phyloP scores from a whole-genome alignment of 495 filamentous ascomycete species.

The Lepidopterella palustris region DNA sequence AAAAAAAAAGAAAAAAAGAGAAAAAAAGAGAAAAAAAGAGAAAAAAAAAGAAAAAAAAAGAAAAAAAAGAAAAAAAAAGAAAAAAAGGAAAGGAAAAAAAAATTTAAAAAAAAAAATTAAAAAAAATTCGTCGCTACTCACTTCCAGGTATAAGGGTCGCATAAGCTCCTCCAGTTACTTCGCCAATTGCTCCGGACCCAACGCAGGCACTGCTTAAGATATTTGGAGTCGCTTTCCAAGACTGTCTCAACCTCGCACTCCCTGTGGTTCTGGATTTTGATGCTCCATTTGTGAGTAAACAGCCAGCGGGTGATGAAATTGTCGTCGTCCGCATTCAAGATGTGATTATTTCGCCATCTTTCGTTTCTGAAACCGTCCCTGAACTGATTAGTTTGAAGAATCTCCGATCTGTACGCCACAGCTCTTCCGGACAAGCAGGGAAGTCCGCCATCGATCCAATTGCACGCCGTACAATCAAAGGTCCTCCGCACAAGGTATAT shows the following conservation, averaged over 20 bases:
- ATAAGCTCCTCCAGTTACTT: conserved; percentile 52
- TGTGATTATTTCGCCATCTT: conserved; percentile 45
- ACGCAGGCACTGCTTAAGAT: conserved; percentile 52
- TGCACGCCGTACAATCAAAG: conserved; percentile 83
- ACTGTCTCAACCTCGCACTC: conserved; percentile 55
- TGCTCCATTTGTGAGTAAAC: conserved; percentile 50
- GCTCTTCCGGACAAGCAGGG: conserved; percentile 85
- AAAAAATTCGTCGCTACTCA: conserved; percentile 41
- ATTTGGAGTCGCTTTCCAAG: conserved; percentile 50
- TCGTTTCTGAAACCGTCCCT: conserved; percentile 56
- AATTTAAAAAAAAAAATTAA: too few species aligned
- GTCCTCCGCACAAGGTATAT: conserved; percentile 78
- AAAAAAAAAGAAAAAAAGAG: too few species aligned
- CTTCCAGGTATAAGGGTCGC: conserved; percentile 46
- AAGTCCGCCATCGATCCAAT: conserved; percentile 76
- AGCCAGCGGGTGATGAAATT: conserved; percentile 63
- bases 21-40: too few species aligned
- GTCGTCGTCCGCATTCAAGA: conserved; percentile 61
- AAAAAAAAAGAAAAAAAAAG: too few species aligned
- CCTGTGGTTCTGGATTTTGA: conserved; percentile 54
- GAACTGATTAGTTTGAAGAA: conserved; percentile 72
- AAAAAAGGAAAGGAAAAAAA: too few species aligned
- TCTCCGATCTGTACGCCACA: conserved; percentile 72
- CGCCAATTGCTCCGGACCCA: conserved; percentile 63
- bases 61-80: too few species aligned